phyloP scores from a whole-genome alignment of 305 asterid genomes.

The Solanum hybrid region DNA sequence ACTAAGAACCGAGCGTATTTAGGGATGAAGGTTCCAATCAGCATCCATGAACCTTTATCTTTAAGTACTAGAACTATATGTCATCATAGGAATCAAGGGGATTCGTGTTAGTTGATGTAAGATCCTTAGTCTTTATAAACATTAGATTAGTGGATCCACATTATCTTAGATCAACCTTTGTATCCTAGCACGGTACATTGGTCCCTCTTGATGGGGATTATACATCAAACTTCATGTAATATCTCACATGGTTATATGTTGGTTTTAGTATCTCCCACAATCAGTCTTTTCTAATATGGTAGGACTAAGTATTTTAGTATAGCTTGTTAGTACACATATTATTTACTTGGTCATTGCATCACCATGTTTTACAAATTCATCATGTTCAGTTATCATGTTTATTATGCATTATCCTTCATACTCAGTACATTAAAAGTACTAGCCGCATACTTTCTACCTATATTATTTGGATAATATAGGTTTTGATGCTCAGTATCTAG shows the following conservation, averaged over 20 bases:
- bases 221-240: neutral
- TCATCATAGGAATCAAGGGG: neutral
- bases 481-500: neutral
- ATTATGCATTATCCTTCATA: neutral
- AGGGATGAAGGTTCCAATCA: neutral
- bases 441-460: neutral
- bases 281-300: neutral
- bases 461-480: neutral
- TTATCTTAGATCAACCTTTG: neutral
- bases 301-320: neutral
- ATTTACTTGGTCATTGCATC: neutral
- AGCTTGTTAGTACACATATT: neutral
- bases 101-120: neutral
- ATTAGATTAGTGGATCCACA: neutral
- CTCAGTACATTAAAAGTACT: neutral
- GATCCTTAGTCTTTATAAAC: neutral
- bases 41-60: neutral
- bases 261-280: neutral
- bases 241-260: neutral
- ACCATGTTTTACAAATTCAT: neutral
- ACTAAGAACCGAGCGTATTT: neutral
- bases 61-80: neutral
- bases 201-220: neutral
- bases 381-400: neutral
- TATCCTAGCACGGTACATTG: neutral